These are phyloP conservation scores for Crassisporium funariophilum DNA, from an alignment of 768 basidiomycete genomes.

Conservation along the genomic window DNA sequence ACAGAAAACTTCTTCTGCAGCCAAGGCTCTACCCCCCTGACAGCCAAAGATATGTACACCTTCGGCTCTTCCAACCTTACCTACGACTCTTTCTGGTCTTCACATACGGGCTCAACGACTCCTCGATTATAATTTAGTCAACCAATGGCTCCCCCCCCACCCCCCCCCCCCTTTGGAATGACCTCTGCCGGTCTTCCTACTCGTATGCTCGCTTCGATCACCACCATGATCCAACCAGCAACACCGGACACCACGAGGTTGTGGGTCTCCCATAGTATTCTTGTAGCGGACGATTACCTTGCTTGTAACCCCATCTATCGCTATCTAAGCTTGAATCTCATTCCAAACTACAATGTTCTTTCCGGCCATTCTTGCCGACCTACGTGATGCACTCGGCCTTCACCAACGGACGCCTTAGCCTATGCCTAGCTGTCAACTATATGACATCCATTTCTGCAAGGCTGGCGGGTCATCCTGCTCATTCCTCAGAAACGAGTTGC, in stretches of 20 bases:
- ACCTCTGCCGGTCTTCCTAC: background rate
- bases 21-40: slow-evolving; percentile 21
- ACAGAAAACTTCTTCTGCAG: slow-evolving; percentile 16
- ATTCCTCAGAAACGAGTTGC: no score
- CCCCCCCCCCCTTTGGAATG: no score
- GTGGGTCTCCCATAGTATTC: background rate
- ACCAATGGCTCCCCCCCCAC: background rate
- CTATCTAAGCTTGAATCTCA: no score
- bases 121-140: slow-evolving; percentile 10
- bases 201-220: background rate
- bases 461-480: no score
- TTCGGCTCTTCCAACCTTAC: slow-evolving; percentile 41
- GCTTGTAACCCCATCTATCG: background rate
- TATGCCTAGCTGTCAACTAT: no score
- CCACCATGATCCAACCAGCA: background rate
- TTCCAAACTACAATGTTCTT: no score
- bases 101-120: slow-evolving; percentile 39
- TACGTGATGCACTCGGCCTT: no score
- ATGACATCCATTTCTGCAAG: no score
- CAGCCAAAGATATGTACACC: slow-evolving; percentile 28
- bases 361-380: no score
- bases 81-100: slow-evolving; percentile 68
- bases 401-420: no score
- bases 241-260: background rate
- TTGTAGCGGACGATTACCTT: background rate